Conservation (phyloP, 768 basidiomycete species). For the Gelatoporia subvermispora region DNA sequence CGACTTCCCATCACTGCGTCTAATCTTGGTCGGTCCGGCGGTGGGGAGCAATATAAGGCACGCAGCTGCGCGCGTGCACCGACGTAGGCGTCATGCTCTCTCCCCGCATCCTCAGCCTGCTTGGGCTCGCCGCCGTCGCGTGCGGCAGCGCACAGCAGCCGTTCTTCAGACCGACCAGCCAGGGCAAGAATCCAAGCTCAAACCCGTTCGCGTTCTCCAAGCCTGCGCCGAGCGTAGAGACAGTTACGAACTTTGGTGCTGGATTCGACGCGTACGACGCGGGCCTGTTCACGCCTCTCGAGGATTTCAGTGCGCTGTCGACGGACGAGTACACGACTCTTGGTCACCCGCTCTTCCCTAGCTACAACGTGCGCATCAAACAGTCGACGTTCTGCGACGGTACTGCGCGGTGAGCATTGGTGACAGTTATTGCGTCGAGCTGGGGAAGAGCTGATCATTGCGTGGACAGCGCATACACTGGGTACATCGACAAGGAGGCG, state of each 20-base stretch:
- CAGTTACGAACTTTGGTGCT: not conserved
- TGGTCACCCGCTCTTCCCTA: constrained; percentile 41
- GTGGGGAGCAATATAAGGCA: too few relatives aligned
- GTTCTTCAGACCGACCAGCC: not conserved
- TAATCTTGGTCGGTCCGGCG: too few relatives aligned
- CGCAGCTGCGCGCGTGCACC: too few relatives aligned
- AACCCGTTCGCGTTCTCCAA: too few relatives aligned
- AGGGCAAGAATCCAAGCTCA: too few relatives aligned
- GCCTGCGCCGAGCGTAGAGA: too few relatives aligned
- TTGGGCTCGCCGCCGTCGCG: not conserved
- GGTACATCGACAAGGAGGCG: constrained; percentile 66
- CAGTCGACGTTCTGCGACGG: constrained; percentile 39
- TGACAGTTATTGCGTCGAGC: too few relatives aligned
- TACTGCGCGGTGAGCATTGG: constrained; percentile 25
- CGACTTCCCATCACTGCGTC: too few relatives aligned
- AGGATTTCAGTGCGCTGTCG: constrained; percentile 21
- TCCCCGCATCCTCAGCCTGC: not conserved
- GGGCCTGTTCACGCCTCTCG: constrained; percentile 28
- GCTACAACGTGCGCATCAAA: constrained; percentile 39
- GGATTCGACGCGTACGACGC: constrained; percentile 13
- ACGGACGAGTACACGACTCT: constrained; percentile 32
- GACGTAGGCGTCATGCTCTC: not conserved
- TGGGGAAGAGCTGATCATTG: too few relatives aligned
- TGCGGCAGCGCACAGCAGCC: not conserved
- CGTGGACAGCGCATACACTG: constrained; percentile 54